A percentile compares a stretch with the other conserved stretches of the same genome.
Conservation (phyloP, 805 yeast genomes). For the Saccharomycopsis javanensis region DNA sequence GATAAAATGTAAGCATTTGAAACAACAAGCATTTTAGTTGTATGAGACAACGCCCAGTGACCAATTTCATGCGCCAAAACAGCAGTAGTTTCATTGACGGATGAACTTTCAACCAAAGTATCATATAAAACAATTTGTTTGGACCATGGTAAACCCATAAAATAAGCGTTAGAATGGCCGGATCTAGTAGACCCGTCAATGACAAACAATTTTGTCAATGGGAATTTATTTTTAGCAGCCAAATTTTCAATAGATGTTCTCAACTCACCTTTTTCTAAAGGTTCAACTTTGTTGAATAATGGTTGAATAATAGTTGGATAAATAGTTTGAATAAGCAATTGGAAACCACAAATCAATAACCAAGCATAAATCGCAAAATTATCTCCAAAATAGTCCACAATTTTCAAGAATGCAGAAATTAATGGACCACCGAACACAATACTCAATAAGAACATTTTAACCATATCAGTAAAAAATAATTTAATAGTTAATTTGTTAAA, state of each 20-base stretch:
- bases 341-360: constrained; percentile 59
- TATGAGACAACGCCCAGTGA: constrained; percentile 91
- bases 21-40: constrained; percentile 60
- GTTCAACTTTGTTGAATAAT: constrained; percentile 81
- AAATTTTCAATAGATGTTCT: constrained; percentile 70
- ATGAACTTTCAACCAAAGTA: constrained; percentile 73
- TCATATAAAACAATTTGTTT: constrained; percentile 93
- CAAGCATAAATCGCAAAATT: constrained; percentile 75
- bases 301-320: constrained; percentile 87
- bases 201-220: constrained; percentile 74
- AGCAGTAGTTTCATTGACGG: constrained; percentile 77
- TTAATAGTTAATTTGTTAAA: constrained; percentile 76
- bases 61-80: constrained; percentile 98
- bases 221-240: constrained; percentile 71
- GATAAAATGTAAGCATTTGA: constrained; percentile 55
- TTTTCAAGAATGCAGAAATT: constrained; percentile 65
- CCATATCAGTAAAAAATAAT: constrained; percentile 62
- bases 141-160: constrained; percentile 93
- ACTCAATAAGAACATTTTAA: constrained; percentile 50
- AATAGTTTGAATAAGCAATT: constrained; percentile 63
- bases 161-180: constrained; percentile 93
- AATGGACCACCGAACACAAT: constrained; percentile 62
- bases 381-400: constrained; percentile 72
- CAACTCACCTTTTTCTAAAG: constrained; percentile 84
- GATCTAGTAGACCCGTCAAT: constrained; percentile 97